Percentiles rank a stretch among this genome's conserved stretches.
phyloP scores from a whole-genome alignment of 306 rosid species.

The Myrica gale region DNA sequence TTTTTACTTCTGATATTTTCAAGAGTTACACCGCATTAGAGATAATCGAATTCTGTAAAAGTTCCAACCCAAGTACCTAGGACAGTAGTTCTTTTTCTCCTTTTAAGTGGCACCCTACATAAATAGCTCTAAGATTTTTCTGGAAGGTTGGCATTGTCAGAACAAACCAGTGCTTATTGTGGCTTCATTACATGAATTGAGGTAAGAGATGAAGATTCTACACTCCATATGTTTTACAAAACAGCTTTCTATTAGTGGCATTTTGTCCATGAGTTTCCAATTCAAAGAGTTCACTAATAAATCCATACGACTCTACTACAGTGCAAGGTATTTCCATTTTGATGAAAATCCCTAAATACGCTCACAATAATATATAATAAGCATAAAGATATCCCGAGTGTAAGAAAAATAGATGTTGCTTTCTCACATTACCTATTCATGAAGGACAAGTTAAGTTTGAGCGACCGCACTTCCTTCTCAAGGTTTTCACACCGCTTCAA shows the following conservation, averaged over 20 bases:
- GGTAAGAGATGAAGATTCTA: not conserved
- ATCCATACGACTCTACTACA: not conserved
- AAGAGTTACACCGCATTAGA: not conserved
- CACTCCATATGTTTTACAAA: not conserved
- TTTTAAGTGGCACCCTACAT: not conserved
- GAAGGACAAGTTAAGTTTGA: conserved; percentile 56
- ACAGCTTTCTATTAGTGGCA: not conserved
- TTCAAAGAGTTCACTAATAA: not conserved
- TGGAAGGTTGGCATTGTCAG: not conserved
- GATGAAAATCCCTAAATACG: not conserved
- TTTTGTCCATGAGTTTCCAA: not conserved
- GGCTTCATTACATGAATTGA: not conserved
- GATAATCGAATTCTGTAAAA: not conserved
- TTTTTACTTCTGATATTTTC: not conserved
- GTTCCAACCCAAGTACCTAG: not conserved
- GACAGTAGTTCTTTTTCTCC: not conserved
- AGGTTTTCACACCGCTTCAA: conserved; percentile 84
- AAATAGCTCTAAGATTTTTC: not conserved
- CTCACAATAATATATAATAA: not conserved
- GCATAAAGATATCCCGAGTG: not conserved
- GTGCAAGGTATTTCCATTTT: not conserved
- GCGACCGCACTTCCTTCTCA: conserved; percentile 61
- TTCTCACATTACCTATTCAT: conserved; percentile 46
- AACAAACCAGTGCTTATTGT: not conserved
- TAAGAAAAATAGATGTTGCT: not conserved